These are phyloP conservation scores for Saccharomycopsis capsularis DNA, from an alignment of 805 yeast species.

Conservation along the genomic window DNA sequence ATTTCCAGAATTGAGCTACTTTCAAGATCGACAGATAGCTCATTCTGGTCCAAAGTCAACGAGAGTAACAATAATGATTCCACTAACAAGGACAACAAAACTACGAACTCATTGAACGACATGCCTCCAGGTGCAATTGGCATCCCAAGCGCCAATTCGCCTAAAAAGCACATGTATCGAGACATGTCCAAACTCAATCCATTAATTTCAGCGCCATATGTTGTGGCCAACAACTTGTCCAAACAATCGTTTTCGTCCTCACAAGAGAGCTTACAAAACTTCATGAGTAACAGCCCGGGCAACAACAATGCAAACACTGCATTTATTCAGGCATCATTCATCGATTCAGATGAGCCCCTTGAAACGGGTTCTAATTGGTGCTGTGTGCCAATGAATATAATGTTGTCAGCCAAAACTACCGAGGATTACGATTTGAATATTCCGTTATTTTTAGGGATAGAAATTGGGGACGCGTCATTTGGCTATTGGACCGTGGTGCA, in stretches of 20 bases:
- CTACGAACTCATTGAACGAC: not conserved
- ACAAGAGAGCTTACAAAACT: slow-evolving; percentile 2
- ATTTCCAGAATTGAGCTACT: slow-evolving; percentile 7
- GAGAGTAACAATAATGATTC: not conserved
- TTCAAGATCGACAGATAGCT: not conserved
- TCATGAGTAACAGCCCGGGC: not conserved
- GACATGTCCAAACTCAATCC: not conserved
- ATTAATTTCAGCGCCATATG: slow-evolving; percentile 1
- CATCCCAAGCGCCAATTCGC: not conserved
- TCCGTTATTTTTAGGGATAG: slow-evolving; percentile 6
- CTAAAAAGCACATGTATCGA: not conserved
- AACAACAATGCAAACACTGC: not conserved
- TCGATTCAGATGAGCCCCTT: slow-evolving; percentile 15
- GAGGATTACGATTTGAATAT: slow-evolving; percentile 2
- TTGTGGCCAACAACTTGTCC: slow-evolving; percentile 8
- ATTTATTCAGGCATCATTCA: not conserved
- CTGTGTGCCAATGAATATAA: slow-evolving; percentile 9
- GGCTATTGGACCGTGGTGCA: slow-evolving; percentile 12
- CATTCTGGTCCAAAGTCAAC: slow-evolving; percentile 2
- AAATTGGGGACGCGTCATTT: not conserved
- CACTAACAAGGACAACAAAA: not conserved
- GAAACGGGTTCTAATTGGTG: slow-evolving; percentile 17
- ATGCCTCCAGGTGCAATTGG: not conserved
- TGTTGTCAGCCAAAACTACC: not conserved
- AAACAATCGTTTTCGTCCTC: slow-evolving; percentile 3